These are phyloP conservation scores for Apocynum venetum DNA, from an alignment of 257 asterid genomes.

Conservation along the genomic window DNA sequence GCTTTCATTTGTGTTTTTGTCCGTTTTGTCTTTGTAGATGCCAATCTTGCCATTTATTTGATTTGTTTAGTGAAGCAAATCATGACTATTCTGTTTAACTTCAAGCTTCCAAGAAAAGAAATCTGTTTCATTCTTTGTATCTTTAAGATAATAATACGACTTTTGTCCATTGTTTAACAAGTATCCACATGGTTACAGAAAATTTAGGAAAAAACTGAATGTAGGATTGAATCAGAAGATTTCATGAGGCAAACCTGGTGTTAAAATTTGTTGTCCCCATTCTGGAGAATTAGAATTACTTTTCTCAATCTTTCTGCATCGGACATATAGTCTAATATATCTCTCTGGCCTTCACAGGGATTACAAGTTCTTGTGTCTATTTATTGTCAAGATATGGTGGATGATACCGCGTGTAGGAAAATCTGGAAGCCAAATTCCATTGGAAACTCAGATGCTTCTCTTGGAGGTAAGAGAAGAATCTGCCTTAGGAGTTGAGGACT, in stretches of 20 bases:
- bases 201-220: too few species aligned
- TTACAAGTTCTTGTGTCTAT: constrained; percentile 54
- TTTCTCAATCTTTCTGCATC: background rate
- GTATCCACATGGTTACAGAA: background rate
- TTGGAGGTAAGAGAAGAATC: constrained; percentile 47
- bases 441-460: constrained; percentile 70
- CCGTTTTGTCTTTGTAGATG: too few species aligned
- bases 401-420: constrained; percentile 68
- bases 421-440: constrained; percentile 50
- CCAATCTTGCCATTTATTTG: too few species aligned
- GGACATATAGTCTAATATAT: background rate
- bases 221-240: too few species aligned
- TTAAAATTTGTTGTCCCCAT: background rate
- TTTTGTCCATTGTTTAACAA: too few species aligned
- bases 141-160: too few species aligned
- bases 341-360: constrained; percentile 26
- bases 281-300: background rate
- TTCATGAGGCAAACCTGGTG: too few species aligned
- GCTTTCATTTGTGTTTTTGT: too few species aligned
- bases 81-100: too few species aligned
- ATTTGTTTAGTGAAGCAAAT: too few species aligned
- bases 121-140: too few species aligned
- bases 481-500: constrained; percentile 15
- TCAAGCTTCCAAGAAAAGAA: too few species aligned
- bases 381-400: constrained; percentile 65